These are phyloP conservation scores for Beauveria sp. DNA, from an alignment of 2,329 filamentous ascomycete species.

Conservation along the genomic window DNA sequence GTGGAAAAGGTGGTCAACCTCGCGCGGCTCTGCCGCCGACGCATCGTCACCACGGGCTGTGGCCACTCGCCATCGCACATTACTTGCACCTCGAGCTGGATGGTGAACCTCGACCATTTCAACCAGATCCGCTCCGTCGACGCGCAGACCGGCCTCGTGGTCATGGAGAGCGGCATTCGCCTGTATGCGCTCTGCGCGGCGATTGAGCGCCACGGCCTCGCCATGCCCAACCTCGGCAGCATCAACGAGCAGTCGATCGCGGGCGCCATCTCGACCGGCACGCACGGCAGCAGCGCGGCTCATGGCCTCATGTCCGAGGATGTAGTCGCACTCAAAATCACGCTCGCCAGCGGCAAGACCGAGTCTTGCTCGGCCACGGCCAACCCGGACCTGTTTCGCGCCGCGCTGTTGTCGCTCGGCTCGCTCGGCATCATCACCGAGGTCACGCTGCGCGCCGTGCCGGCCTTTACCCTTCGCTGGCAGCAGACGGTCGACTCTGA, in stretches of 20 bases:
- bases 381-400: conserved; percentile 76
- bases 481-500: conserved; percentile 70
- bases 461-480: conserved; percentile 81
- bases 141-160: conserved; percentile 55
- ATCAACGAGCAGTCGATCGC: conserved; percentile 93
- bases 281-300: conserved; percentile 77
- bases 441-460: conserved; percentile 74
- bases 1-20: conserved; percentile 77
- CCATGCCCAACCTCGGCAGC: conserved; percentile 86
- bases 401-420: conserved; percentile 78
- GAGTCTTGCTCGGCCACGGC: conserved; percentile 61
- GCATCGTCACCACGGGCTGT: conserved; percentile 80
- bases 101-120: conserved; percentile 86
- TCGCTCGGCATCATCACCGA: conserved; percentile 87
- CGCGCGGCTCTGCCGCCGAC: conserved; percentile 71
- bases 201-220: conserved; percentile 68
- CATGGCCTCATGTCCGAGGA: conserved; percentile 82
- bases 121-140: conserved; percentile 66
- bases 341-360: conserved; percentile 71
- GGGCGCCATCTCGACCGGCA: conserved; percentile 86
- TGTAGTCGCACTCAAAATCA: conserved; percentile 67
- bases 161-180: conserved; percentile 83
- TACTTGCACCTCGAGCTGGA: conserved; percentile 90
- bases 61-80: conserved; percentile 88
- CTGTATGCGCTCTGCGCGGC: conserved; percentile 65